These are phyloP conservation scores for Penicillium verrucosum DNA, from an alignment of 2,329 filamentous ascomycete species.

Conservation along the genomic window DNA sequence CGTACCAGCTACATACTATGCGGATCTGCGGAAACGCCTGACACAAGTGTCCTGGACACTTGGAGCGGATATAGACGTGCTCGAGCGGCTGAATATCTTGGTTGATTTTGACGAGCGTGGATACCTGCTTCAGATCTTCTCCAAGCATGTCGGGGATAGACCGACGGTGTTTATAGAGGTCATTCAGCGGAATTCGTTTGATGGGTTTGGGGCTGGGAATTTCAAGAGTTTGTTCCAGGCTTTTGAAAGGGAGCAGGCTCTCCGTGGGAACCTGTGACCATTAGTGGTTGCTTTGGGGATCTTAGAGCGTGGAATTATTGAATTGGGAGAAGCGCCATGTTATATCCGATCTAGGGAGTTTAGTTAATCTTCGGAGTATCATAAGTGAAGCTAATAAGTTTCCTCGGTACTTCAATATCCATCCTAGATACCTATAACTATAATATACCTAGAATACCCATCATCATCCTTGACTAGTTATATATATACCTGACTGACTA, in stretches of 20 bases:
- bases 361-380: neutral
- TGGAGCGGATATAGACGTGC: conserved; percentile 70
- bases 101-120: conserved; percentile 91
- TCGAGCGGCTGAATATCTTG: conserved; percentile 74
- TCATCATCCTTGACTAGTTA: neutral
- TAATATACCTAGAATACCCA: neutral
- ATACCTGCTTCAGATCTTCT: conserved; percentile 71
- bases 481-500: too few species aligned
- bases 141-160: conserved; percentile 83
- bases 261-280: conserved; percentile 69
- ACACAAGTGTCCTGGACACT: conserved; percentile 56
- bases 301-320: neutral
- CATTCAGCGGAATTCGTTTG: conserved; percentile 82
- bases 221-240: conserved; percentile 92
- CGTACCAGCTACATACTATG: conserved; percentile 80
- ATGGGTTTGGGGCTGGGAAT: conserved; percentile 87
- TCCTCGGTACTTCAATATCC: neutral
- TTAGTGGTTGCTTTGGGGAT: neutral
- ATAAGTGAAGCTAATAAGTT: neutral
- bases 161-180: conserved; percentile 93
- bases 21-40: conserved; percentile 66
- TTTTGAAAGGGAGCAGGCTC: conserved; percentile 83
- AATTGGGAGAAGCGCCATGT: neutral
- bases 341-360: neutral
- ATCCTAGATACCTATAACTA: neutral